A percentile compares a stretch with the other conserved stretches of the same genome.
Evolutionary conservation across 345 rosid genomes (phyloP).

Genomic region (Syzygium oleosum): DNA sequence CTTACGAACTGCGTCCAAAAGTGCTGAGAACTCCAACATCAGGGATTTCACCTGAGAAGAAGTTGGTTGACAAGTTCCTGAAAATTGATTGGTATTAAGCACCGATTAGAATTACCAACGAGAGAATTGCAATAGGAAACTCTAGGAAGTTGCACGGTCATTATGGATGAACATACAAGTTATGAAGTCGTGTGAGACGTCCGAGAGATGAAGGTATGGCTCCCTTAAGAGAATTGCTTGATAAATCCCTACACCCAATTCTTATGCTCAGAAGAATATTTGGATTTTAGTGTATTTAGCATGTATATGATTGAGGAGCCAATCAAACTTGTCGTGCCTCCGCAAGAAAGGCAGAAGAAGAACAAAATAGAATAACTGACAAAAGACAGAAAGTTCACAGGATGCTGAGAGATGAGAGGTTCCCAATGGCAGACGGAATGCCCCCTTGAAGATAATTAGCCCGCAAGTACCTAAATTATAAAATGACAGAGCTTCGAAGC

Average conservation of each 20-base stretch:
- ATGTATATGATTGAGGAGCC: background rate
- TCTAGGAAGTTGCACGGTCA: background rate
- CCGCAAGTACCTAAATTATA: slow-evolving; percentile 61
- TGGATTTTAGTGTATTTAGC: background rate
- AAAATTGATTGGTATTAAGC: slow-evolving; percentile 3
- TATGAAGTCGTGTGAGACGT: slow-evolving; percentile 48
- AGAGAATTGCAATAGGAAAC: background rate
- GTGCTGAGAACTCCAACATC: slow-evolving; percentile 74
- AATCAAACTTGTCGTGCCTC: background rate
- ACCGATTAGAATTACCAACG: background rate
- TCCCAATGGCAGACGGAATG: slow-evolving; percentile 75
- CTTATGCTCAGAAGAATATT: background rate
- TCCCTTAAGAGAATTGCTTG: slow-evolving; percentile 86
- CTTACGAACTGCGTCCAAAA: slow-evolving; percentile 76
- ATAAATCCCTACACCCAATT: slow-evolving; percentile 59
- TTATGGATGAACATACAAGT: slow-evolving; percentile 44
- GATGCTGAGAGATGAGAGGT: slow-evolving; percentile 65
- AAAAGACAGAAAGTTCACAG: slow-evolving; percentile 34
- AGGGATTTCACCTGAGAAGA: slow-evolving; percentile 92
- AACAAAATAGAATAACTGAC: background rate
- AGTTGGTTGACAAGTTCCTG: slow-evolving; percentile 87
- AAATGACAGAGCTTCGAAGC: background rate
- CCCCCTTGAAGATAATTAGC: slow-evolving; percentile 92
- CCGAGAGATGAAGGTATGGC: slow-evolving; percentile 84
- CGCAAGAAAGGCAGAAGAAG: background rate